These are phyloP conservation scores for Neobulgaria alba DNA, from an alignment of 2,329 filamentous ascomycete genomes.

Conservation along the genomic window DNA sequence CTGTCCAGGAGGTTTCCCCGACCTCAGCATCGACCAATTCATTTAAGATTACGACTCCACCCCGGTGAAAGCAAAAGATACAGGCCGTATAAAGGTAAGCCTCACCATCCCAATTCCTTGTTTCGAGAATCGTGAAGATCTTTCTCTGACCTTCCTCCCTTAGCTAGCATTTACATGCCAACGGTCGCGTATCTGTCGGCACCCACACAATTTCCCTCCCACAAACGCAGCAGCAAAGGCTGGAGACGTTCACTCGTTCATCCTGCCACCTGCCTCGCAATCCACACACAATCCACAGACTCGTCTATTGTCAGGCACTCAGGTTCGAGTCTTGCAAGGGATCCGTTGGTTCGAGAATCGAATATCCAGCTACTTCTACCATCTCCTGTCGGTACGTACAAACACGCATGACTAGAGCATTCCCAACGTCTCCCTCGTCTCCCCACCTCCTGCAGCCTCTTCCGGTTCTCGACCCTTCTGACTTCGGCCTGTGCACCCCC, in stretches of 20 bases:
- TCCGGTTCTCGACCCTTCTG: not conserved
- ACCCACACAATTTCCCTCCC: conserved; percentile 13
- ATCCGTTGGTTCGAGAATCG: conserved; percentile 11
- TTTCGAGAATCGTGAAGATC: conserved; percentile 7
- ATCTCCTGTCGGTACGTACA: conserved; percentile 17
- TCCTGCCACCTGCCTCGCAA: conserved; percentile 22
- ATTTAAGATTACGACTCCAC: not conserved
- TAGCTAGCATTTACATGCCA: conserved; percentile 28
- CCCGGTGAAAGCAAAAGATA: not conserved
- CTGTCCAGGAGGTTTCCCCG: too few species aligned
- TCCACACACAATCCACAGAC: conserved; percentile 11
- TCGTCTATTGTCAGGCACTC: conserved; percentile 13
- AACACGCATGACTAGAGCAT: conserved; percentile 9
- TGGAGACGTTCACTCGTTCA: conserved; percentile 33
- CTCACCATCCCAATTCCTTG: conserved; percentile 2
- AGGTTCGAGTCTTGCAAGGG: conserved; percentile 15
- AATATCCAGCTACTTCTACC: conserved; percentile 5
- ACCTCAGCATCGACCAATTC: too few species aligned
- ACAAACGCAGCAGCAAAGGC: conserved; percentile 19
- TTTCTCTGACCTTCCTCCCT: conserved; percentile 17
- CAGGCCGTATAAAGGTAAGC: too few species aligned
- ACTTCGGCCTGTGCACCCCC: too few species aligned
- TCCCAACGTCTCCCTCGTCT: conserved; percentile 7
- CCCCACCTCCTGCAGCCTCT: conserved; percentile 1
- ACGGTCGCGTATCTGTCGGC: conserved; percentile 24